phyloP scores from a whole-genome alignment of 2,329 filamentous ascomycete genomes.

The Colletotrichum sp. region DNA sequence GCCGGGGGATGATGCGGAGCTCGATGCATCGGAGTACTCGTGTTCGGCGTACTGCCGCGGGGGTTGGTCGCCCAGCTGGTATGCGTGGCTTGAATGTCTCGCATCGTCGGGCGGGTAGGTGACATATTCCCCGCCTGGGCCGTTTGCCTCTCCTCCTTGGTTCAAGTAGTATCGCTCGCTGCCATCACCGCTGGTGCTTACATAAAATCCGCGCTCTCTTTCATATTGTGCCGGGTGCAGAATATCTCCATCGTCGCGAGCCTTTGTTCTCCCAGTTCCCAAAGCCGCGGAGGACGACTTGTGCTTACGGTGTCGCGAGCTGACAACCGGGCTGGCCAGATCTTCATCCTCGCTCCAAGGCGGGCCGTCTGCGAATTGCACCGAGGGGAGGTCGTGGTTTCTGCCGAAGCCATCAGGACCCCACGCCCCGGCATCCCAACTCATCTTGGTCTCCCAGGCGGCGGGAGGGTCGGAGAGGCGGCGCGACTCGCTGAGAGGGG shows the following conservation, averaged over 20 bases:
- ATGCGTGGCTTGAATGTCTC: conserved; percentile 58
- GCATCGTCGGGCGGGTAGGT: conserved; percentile 75
- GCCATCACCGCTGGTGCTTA: conserved; percentile 71
- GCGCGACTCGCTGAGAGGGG: conserved; percentile 79
- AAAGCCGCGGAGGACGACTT: conserved; percentile 68
- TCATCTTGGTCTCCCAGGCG: conserved; percentile 73
- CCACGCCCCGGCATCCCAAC: conserved; percentile 59
- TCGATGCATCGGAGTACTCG: conserved; percentile 64
- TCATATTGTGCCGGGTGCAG: conserved; percentile 57
- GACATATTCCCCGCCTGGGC: conserved; percentile 79
- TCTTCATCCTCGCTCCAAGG: conserved; percentile 97
- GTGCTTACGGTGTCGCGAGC: conserved; percentile 84
- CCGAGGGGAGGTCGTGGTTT: conserved; percentile 73
- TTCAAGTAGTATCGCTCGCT: conserved; percentile 78
- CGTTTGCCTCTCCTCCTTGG: conserved; percentile 72
- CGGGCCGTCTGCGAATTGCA: conserved; percentile 85
- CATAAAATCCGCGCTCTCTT: conserved; percentile 69
- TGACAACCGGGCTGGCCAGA: conserved; percentile 87
- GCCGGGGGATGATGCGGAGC: conserved; percentile 62
- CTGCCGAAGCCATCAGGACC: conserved; percentile 59
- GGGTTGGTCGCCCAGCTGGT: conserved; percentile 50
- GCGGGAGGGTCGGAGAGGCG: conserved; percentile 83
- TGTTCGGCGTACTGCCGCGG: conserved; percentile 51
- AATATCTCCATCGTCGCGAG: conserved; percentile 38
- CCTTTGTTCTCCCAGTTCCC: conserved; percentile 50